A percentile compares a stretch with the other conserved stretches of the same genome.
Conservation (phyloP, 495 filamentous ascomycete genomes). For the Ascobolus immersus region DNA sequence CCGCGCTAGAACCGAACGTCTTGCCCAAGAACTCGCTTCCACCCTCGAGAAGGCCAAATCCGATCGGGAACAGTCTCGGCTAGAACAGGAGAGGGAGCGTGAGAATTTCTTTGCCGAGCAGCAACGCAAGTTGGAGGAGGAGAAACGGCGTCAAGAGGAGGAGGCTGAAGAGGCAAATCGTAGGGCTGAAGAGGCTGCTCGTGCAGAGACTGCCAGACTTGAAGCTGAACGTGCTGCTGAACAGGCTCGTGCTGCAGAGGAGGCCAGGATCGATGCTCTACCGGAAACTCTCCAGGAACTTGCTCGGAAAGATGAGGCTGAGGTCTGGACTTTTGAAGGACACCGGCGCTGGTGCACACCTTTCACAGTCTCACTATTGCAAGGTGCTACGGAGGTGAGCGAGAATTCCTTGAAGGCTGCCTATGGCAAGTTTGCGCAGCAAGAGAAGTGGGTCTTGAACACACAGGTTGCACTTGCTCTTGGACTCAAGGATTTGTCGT, state of each 20-base stretch:
- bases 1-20: background rate
- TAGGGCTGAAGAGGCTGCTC: slow-evolving; percentile 8
- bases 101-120: slow-evolving; percentile 8
- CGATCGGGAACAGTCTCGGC: slow-evolving; percentile 4
- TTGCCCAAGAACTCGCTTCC: slow-evolving; percentile 8
- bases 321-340: background rate
- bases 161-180: slow-evolving; percentile 11
- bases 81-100: slow-evolving; percentile 4
- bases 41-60: slow-evolving; percentile 9
- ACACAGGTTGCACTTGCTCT: slow-evolving; percentile 15
- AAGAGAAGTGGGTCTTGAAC: slow-evolving; percentile 13
- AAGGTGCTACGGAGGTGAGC: background rate
- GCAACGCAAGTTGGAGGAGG: slow-evolving; percentile 9
- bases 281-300: slow-evolving; percentile 2
- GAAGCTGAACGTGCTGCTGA: slow-evolving; percentile 7
- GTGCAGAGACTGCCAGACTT: slow-evolving; percentile 1
- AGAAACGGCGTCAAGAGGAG: slow-evolving; percentile 5
- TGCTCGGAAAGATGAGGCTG: slow-evolving; percentile 5
- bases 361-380: slow-evolving; percentile 8
- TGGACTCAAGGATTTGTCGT: slow-evolving; percentile 10
- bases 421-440: background rate
- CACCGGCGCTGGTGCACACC: slow-evolving; percentile 10
- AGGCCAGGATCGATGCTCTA: slow-evolving; percentile 7
- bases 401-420: background rate
- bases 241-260: background rate